phyloP scores from a whole-genome alignment of 148 eudicot species.

The Cornus kousa region DNA sequence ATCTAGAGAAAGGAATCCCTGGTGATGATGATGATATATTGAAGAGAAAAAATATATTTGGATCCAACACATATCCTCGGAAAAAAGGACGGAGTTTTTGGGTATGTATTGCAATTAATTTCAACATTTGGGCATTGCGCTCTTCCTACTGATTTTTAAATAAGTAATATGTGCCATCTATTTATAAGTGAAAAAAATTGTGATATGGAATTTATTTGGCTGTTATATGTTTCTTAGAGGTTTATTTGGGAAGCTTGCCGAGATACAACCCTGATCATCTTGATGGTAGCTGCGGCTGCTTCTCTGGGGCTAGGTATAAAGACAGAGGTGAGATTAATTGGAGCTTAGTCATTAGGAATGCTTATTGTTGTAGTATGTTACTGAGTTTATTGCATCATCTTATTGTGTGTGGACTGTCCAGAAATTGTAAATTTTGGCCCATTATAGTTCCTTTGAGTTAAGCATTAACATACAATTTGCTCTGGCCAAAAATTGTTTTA shows the following conservation, averaged over 20 bases:
- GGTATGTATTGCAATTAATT: conserved; percentile 33
- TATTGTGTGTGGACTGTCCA: background rate
- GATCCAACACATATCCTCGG: conserved; percentile 89
- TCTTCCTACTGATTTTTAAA: background rate
- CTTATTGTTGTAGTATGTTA: background rate
- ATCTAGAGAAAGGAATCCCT: conserved; percentile 63
- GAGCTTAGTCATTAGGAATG: background rate
- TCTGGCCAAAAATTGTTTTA: background rate
- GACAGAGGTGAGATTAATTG: conserved; percentile 67
- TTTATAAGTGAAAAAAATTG: background rate
- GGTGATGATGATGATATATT: conserved; percentile 61
- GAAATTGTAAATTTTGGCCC: background rate
- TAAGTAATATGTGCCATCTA: background rate
- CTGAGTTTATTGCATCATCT: background rate
- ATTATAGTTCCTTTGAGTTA: background rate
- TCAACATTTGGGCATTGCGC: background rate
- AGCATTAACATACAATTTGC: background rate
- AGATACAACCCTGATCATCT: conserved; percentile 80
- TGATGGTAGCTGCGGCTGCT: conserved; percentile 96
- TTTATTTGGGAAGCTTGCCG: conserved; percentile 92
- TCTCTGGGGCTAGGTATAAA: conserved; percentile 90
- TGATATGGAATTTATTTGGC: background rate
- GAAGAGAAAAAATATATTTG: conserved; percentile 61
- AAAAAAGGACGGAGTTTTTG: conserved; percentile 80
- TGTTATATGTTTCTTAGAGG: conserved; percentile 39